phyloP scores from a whole-genome alignment of 768 basidiomycete species.

The Xerocomellus dryophilus region DNA sequence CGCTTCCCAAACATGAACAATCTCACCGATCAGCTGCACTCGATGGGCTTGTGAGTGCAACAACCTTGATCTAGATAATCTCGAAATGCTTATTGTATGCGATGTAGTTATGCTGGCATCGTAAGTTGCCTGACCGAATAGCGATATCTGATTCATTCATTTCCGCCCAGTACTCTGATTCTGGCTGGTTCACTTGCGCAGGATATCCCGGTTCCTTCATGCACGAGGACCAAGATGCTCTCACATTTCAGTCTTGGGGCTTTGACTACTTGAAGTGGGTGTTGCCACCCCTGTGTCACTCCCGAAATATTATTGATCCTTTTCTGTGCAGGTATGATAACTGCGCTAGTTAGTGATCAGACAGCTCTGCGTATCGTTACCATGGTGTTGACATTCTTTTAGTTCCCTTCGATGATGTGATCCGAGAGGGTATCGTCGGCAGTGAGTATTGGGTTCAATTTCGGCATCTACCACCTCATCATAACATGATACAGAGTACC shows the following conservation, averaged over 20 bases:
- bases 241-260: conserved; percentile 58
- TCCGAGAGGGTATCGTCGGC: conserved; percentile 50
- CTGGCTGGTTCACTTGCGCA: conserved; percentile 65
- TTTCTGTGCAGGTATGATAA: conserved; percentile 49
- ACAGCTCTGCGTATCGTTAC: not conserved
- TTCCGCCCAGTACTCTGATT: conserved; percentile 53
- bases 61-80: not conserved
- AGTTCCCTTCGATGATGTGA: conserved; percentile 58
- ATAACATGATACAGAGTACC: conserved; percentile 42
- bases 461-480: not conserved
- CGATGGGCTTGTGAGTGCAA: conserved; percentile 50
- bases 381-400: not conserved
- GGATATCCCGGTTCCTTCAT: conserved; percentile 59
- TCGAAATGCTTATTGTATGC: conserved; percentile 2
- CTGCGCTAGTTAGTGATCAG: conserved; percentile 43
- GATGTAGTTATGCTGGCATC: conserved; percentile 54
- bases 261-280: conserved; percentile 62
- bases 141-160: not conserved
- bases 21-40: conserved; percentile 52
- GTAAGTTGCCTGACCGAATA: conserved; percentile 33
- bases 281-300: not conserved
- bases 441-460: conserved; percentile 35
- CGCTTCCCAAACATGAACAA: conserved; percentile 57
- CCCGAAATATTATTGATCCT: not conserved
- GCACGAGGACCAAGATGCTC: conserved; percentile 58